Base-by-base conservation (phyloP, 2,329 filamentous ascomycete species). In the Aureobasidium sp. region DNA sequence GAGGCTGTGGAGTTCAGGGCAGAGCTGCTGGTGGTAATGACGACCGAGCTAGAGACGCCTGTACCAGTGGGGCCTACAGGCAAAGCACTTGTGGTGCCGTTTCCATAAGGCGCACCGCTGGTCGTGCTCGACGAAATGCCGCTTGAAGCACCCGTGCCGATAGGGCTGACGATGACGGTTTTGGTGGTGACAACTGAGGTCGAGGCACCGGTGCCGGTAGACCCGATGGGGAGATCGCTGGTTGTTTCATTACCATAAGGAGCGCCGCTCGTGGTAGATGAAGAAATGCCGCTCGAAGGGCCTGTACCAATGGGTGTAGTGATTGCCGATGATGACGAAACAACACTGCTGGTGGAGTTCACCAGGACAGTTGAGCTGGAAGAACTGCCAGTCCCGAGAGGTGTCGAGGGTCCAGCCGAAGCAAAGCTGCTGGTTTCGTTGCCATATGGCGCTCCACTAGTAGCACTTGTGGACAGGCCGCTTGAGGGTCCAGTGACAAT, bases 21-120 rank as follows among this genome's bases (percentile, higher is more conserved):
- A n/a, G 39, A 47, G 30, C 37, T 34, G 6, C 7, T 34, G 32
- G 5, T 34, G 32, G 2, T 53, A n/a, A 25, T 39, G 32, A 36
- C 32, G 34, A 36, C 13, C 10, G 53, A 29, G 21, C 13, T 48
- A 3, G 47, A 42, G 14, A 44, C 14, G 5, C 59, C 59, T 36
- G 53, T 59, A 13, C 61, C 61, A 7, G 53, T 62, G n/a, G 53
- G 53, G 7, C 53, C 61, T 11, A 57, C 59, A 29, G 41, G 42
- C 16, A 53, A 29, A 14, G 37, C 27, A 37, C 50, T 57, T 54
- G 53, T 57, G n/a, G 61, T 62, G 9, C 14, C 34, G 27, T 44
- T 58, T 29, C 36, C 51, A 37, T 48, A 62, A 25, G 61, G 53
- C 27, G 51, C 42, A 25, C 44, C 36, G n/a, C n/a, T 36, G 11